Conservation (phyloP, 2,329 filamentous ascomycete species). For the Ramularia collo-cygni region DNA sequence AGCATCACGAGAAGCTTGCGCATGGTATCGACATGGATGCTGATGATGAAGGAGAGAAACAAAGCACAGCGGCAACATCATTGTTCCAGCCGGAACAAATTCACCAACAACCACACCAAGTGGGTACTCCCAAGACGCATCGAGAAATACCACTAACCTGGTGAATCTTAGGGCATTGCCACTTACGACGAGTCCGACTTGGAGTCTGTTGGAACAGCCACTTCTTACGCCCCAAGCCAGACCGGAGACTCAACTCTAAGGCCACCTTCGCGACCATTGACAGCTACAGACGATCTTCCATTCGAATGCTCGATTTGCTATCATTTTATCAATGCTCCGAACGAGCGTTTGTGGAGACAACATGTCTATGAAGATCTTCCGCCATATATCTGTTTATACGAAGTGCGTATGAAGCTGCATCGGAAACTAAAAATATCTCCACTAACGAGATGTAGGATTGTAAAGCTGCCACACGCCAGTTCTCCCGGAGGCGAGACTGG, state of each 20-base stretch:
- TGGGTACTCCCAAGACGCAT: no score
- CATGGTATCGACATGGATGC: background rate
- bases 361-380: conserved; percentile 7
- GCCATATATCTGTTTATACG: conserved; percentile 3
- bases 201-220: background rate
- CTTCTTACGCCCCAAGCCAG: conserved; percentile 1
- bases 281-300: background rate
- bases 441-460: background rate
- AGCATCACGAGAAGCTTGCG: conserved; percentile 27
- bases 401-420: background rate
- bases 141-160: no score
- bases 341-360: conserved; percentile 1
- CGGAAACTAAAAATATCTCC: no score
- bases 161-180: no score
- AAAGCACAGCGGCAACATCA: background rate
- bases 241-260: background rate
- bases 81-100: background rate
- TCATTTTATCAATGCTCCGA: background rate
- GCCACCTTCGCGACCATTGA: conserved; percentile 1
- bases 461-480: background rate
- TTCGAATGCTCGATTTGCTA: conserved; percentile 2
- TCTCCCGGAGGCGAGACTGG: conserved; percentile 2
- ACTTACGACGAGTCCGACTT: background rate
- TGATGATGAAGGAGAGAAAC: background rate
- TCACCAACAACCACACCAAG: no score